Evolutionary conservation across 805 yeast genomes (phyloP).

Genomic region (Barnettozyma botsteinii): DNA sequence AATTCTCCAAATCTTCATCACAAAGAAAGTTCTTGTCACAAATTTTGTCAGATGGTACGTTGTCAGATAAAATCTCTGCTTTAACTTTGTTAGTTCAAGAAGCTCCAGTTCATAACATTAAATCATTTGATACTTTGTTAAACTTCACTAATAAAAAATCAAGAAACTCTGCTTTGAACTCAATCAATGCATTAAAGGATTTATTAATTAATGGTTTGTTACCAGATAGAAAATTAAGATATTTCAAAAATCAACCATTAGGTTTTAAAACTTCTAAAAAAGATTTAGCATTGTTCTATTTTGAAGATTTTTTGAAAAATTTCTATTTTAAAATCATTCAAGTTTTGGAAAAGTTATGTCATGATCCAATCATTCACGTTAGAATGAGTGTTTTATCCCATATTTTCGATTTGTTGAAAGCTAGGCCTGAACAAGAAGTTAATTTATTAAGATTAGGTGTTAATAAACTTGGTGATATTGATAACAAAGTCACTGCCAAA

Average conservation of each 20-base stretch:
- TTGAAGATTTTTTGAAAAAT: constrained; percentile 83
- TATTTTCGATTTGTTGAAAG: constrained; percentile 70
- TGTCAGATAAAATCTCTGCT: constrained; percentile 92
- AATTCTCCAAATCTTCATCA: constrained; percentile 67
- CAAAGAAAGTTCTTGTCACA: constrained; percentile 86
- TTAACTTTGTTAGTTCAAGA: constrained; percentile 89
- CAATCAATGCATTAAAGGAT: constrained; percentile 86
- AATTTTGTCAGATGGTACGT: constrained; percentile 85
- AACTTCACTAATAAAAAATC: constrained; percentile 85
- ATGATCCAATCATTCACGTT: constrained; percentile 86
- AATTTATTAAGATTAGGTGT: constrained; percentile 84
- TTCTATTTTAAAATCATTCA: constrained; percentile 71
- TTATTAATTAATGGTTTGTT: constrained; percentile 75
- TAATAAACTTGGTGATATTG: constrained; percentile 90
- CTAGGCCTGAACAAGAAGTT: constrained; percentile 95
- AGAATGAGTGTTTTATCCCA: constrained; percentile 71
- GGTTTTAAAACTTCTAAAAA: constrained; percentile 40
- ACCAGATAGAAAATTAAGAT: constrained; percentile 76
- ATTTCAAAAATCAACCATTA: constrained; percentile 70
- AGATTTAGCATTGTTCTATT: constrained; percentile 69
- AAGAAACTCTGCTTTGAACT: constrained; percentile 87
- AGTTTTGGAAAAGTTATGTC: constrained; percentile 72
- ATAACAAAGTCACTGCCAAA: constrained; percentile 84
- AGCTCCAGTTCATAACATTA: constrained; percentile 85
- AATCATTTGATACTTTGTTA: constrained; percentile 74